phyloP scores from a whole-genome alignment of 1,284 basidiomycete genomes.

The Cryptococcus jaspeensis region DNA sequence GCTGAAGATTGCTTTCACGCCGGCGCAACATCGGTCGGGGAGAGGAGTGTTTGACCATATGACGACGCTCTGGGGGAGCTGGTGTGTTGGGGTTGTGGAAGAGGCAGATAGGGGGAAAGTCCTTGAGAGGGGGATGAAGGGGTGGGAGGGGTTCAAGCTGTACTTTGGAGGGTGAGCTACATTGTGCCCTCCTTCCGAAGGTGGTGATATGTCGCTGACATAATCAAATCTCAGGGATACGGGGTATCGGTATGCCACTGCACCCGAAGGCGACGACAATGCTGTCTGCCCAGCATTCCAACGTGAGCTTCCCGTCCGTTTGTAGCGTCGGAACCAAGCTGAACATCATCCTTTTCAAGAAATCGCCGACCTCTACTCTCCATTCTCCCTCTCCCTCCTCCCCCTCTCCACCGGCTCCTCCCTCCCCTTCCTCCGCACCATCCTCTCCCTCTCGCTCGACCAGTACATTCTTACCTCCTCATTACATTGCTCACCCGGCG shows the following conservation, averaged over 20 bases:
- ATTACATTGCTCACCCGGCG: conserved; percentile 47
- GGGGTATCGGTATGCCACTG: conserved; percentile 50
- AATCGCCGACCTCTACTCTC: conserved; percentile 44
- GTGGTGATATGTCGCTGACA: not conserved
- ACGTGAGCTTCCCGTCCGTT: conserved; percentile 19
- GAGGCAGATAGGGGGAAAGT: conserved; percentile 16
- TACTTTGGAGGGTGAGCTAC: conserved; percentile 47
- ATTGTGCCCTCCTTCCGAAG: not conserved
- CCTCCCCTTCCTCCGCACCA: conserved; percentile 47
- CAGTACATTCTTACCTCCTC: conserved; percentile 51
- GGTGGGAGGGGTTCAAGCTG: conserved; percentile 43
- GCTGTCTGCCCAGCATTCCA: conserved; percentile 49
- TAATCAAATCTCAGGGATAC: conserved; percentile 38
- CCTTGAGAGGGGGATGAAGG: conserved; percentile 26
- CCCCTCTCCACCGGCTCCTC: conserved; percentile 49
- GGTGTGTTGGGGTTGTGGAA: conserved; percentile 46
- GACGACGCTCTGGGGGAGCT: conserved; percentile 50
- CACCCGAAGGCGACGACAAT: conserved; percentile 34
- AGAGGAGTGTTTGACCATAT: conserved; percentile 49
- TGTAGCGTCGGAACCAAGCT: not conserved
- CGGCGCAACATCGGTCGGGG: conserved; percentile 50
- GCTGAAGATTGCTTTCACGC: conserved; percentile 48
- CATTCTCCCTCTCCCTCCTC: conserved; percentile 43
- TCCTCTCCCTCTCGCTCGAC: conserved; percentile 47
- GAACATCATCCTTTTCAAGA: conserved; percentile 20